Conservation (phyloP, 257 asterid species). For the Lithospermum erythrorhizon region DNA sequence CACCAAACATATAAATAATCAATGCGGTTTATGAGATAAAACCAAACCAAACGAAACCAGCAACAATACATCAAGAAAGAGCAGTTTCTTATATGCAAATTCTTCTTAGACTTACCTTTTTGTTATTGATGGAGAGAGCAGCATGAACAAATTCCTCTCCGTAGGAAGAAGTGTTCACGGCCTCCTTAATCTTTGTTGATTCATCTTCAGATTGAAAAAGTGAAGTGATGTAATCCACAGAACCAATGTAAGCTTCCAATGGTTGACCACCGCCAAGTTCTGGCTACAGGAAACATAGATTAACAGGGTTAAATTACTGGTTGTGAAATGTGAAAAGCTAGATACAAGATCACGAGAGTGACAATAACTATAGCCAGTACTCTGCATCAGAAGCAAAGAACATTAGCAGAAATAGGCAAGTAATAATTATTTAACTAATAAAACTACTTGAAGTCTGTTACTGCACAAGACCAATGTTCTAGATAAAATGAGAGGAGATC, state of each 20-base stretch:
- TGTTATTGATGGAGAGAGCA: slow-evolving; percentile 78
- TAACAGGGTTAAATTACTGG: slow-evolving; percentile 15
- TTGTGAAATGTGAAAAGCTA: slow-evolving; percentile 2
- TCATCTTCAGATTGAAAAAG: slow-evolving; percentile 64
- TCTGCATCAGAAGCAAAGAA: no score
- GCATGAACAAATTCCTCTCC: slow-evolving; percentile 82
- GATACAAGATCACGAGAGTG: background rate
- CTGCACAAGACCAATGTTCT: no score
- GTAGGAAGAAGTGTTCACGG: slow-evolving; percentile 59
- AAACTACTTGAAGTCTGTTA: no score
- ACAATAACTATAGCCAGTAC: background rate
- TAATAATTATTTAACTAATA: no score
- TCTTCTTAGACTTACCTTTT: slow-evolving; percentile 27
- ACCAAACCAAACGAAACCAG: no score
- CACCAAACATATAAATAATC: no score
- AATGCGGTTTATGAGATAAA: no score
- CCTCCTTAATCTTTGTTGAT: slow-evolving; percentile 60
- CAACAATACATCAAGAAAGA: no score
- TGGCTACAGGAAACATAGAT: slow-evolving; percentile 42
- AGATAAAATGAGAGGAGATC: no score
- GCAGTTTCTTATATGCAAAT: background rate
- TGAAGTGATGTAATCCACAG: slow-evolving; percentile 86
- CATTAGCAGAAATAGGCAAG: no score
- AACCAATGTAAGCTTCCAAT: slow-evolving; percentile 82
- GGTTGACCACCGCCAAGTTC: slow-evolving; percentile 73